phyloP scores from a whole-genome alignment of 495 filamentous ascomycete genomes.

The Penicillium paxilli region DNA sequence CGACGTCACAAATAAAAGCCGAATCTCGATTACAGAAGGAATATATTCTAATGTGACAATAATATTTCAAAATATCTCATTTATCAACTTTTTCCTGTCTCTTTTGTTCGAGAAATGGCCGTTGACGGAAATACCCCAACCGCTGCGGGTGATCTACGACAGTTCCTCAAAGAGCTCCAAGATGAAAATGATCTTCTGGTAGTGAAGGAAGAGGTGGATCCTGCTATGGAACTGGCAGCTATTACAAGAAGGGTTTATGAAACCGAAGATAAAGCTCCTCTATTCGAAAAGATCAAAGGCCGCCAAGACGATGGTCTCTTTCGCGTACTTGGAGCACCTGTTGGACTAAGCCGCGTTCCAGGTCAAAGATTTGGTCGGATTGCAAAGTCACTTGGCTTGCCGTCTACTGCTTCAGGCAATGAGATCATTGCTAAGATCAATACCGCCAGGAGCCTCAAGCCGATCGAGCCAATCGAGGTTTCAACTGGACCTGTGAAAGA shows the following conservation, averaged over 20 bases:
- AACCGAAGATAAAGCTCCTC: slow-evolving; percentile 34
- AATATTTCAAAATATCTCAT: background rate
- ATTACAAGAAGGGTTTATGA: slow-evolving; percentile 38
- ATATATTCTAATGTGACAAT: background rate
- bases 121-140: background rate
- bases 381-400: slow-evolving; percentile 29
- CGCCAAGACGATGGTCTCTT: slow-evolving; percentile 29
- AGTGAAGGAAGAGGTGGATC: slow-evolving; percentile 31
- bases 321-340: slow-evolving; percentile 40
- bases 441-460: slow-evolving; percentile 13
- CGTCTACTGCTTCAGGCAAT: slow-evolving; percentile 22
- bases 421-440: slow-evolving; percentile 33
- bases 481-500: slow-evolving; percentile 33
- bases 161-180: slow-evolving; percentile 31
- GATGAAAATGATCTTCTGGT: slow-evolving; percentile 35
- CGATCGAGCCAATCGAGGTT: slow-evolving; percentile 27
- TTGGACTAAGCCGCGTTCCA: slow-evolving; percentile 19
- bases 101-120: too few species aligned
- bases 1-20: background rate
- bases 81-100: background rate
- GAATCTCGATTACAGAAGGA: background rate
- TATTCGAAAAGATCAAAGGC: slow-evolving; percentile 41
- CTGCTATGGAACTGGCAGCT: slow-evolving; percentile 35
- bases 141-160: slow-evolving; percentile 22
- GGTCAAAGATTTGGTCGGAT: slow-evolving; percentile 28